Base-by-base conservation (phyloP, 345 rosid genomes). In the Lenwebbia sp. region DNA sequence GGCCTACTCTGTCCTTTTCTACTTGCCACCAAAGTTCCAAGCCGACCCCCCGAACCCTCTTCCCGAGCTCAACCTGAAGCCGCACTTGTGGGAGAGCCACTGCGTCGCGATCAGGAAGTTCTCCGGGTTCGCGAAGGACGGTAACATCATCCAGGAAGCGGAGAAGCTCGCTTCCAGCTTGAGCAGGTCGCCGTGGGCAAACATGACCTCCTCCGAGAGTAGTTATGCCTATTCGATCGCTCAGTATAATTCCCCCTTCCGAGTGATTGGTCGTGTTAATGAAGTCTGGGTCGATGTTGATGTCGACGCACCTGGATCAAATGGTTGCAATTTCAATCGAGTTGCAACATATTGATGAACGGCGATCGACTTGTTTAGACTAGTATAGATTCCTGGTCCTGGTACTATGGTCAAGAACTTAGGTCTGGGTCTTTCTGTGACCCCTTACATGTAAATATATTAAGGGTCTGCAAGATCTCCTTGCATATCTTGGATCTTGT, bases 261-360 rank as follows among this genome's bases (percentile, higher is more conserved):
- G 86, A 65, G 83, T 93, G 84, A 86, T 94, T 6, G 93, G 95
- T 3, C 94, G 96, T 7, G 86, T 86, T 50, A 95, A 94, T 86
- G 98, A 95, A 89, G 91, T 95, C 0, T 93, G 96, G 98, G 96
- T 90, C 26, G 95, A 93, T 86, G 96, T 90, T 23, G 95, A 93
- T 86, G 86, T 95, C 3, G 82, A 88, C 33, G 86, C 88, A 28
- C 84, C 92, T 40, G 90, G 28, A 47, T 82, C 83, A 6, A 57
- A 87, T 47, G 90, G 87, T 41, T 86, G 92, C 84, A 84, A 56
- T 53, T 84, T 88, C 65, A 70, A 54, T 52, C 51, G 83, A 41
- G 7, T 89, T 50, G 90, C 96, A 83, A n/a, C 93, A 17, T 90
- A 88, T 86, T 91, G 91, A 93, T 75, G 82, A 21, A 19, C 50